phyloP scores from a whole-genome alignment of 2,329 filamentous ascomycete species.

The Aspergillus ustus region DNA sequence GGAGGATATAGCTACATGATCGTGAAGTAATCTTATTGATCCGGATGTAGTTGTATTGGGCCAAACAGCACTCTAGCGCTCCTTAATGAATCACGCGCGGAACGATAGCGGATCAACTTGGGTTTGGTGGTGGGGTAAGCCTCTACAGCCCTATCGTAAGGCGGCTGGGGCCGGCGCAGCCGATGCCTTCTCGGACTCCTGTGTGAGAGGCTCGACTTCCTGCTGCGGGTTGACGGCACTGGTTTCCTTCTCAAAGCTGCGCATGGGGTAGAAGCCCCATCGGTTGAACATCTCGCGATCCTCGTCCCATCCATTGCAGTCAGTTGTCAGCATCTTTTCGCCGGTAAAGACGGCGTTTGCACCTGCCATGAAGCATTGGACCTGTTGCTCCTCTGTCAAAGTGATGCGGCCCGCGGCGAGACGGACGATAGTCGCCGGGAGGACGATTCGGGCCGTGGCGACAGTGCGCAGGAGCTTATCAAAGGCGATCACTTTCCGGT shows the following conservation, averaged over 20 bases:
- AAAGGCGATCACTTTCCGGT: conserved; percentile 73
- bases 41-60: conserved; percentile 11
- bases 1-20: conserved; percentile 14
- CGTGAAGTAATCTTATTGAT: conserved; percentile 7
- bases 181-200: conserved; percentile 20
- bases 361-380: conserved; percentile 85
- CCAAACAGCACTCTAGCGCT: conserved; percentile 1
- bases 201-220: conserved; percentile 3
- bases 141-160: conserved; percentile 23
- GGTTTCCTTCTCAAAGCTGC: conserved; percentile 53
- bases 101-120: conserved; percentile 1
- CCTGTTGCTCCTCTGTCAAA: conserved; percentile 86
- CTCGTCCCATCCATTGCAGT: conserved; percentile 89
- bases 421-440: conserved; percentile 84
- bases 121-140: conserved; percentile 3
- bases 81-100: neutral
- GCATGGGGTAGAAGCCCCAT: conserved; percentile 83
- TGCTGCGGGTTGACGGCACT: conserved; percentile 9
- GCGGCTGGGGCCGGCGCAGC: conserved; percentile 38
- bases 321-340: conserved; percentile 93
- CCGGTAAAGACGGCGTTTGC: conserved; percentile 95
- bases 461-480: conserved; percentile 80
- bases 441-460: conserved; percentile 78
- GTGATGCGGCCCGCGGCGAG: conserved; percentile 83
- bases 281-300: conserved; percentile 81